These are phyloP conservation scores for Phytomonas sp. DNA, from an alignment of 208 protist genomes.

Conservation along the genomic window DNA sequence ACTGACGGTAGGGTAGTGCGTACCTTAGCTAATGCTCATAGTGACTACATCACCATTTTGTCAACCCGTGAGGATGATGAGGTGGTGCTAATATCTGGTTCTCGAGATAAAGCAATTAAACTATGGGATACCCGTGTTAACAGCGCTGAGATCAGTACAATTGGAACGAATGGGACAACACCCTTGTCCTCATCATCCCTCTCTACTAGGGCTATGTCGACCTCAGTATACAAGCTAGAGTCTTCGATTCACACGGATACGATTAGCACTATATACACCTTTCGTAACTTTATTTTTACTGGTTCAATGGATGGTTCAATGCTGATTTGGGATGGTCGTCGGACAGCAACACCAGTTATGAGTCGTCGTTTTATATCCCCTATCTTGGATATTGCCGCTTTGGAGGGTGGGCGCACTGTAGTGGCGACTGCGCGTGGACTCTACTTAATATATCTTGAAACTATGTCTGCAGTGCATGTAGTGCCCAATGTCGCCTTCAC, in stretches of 20 bases:
- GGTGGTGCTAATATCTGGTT: conserved; percentile 53
- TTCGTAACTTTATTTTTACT: conserved; percentile 46
- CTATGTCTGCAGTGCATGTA: conserved; percentile 18
- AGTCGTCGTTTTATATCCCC: conserved; percentile 29
- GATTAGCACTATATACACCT: conserved; percentile 47
- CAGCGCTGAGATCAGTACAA: conserved; percentile 2
- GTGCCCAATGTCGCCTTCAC: conserved; percentile 12
- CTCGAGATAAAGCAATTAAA: conserved; percentile 56
- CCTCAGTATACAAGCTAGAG: conserved; percentile 14
- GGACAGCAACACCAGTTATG: conserved; percentile 28
- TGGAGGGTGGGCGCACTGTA: conserved; percentile 15
- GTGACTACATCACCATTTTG: conserved; percentile 68
- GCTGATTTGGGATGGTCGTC: conserved; percentile 61
- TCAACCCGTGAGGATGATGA: conserved; percentile 43
- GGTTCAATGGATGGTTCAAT: conserved; percentile 58
- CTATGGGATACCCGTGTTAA: conserved; percentile 60
- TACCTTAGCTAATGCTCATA: conserved; percentile 41
- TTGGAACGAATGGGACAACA: background rate
- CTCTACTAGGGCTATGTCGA: conserved; percentile 13
- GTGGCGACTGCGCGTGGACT: conserved; percentile 60
- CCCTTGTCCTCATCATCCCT: conserved; percentile 17
- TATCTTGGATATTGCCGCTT: conserved; percentile 34
- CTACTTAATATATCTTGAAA: conserved; percentile 35
- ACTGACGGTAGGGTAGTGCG: conserved; percentile 30
- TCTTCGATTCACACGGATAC: conserved; percentile 36